phyloP scores from a whole-genome alignment of 1,139 yeast species.

The Nakaseomyces sp. region DNA sequence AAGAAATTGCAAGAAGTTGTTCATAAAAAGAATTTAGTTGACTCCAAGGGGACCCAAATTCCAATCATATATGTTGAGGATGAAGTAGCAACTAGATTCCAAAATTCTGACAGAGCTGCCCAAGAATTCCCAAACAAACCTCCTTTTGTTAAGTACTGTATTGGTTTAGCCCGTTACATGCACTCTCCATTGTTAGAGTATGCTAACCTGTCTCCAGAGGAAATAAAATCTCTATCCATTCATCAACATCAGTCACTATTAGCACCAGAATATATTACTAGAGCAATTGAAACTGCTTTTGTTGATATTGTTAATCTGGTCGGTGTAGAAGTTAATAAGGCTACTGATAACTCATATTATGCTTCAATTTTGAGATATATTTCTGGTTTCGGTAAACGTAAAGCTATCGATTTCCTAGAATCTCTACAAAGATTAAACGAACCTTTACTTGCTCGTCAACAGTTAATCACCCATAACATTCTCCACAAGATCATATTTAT shows the following conservation, averaged over 20 bases:
- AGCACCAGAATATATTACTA: constrained; percentile 52
- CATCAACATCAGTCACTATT: constrained; percentile 70
- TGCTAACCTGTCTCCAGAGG: constrained; percentile 60
- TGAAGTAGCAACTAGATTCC: constrained; percentile 86
- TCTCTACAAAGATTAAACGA: constrained; percentile 55
- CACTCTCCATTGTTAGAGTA: constrained; percentile 90
- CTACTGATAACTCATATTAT: constrained; percentile 58
- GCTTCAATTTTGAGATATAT: constrained; percentile 68
- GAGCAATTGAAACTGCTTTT: constrained; percentile 69
- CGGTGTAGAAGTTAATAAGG: constrained; percentile 89
- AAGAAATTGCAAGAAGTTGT: constrained; percentile 53
- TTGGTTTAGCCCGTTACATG: constrained; percentile 81
- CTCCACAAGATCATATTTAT: constrained; percentile 74
- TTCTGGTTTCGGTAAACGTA: constrained; percentile 92
- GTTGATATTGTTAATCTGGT: constrained; percentile 88
- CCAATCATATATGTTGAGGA: constrained; percentile 77
- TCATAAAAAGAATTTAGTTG: constrained; percentile 47
- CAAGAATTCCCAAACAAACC: constrained; percentile 85
- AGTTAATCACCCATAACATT: constrained; percentile 71
- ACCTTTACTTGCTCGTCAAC: constrained; percentile 59
- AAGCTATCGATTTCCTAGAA: constrained; percentile 78
- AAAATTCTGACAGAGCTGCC: constrained; percentile 66
- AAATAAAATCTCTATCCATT: constrained; percentile 60
- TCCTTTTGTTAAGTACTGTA: constrained; percentile 71
- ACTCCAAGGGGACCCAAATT: constrained; percentile 35